A percentile compares a stretch with the other conserved stretches of the same genome.
Conservation (phyloP, 306 rosid species). For the Cucumis cinereus region DNA sequence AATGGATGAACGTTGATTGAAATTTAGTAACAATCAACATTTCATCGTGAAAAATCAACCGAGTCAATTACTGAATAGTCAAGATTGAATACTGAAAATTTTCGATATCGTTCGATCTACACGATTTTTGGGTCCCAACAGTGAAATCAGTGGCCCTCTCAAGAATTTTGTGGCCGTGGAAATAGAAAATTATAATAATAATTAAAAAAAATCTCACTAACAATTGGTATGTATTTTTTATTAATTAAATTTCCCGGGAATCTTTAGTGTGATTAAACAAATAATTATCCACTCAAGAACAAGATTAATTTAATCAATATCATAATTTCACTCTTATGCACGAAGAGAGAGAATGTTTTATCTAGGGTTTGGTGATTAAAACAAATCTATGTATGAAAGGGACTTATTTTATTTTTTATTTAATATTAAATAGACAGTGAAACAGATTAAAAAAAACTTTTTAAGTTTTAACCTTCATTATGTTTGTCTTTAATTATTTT, state of each 20-base stretch:
- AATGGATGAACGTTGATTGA: not conserved
- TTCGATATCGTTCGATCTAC: slow-evolving; percentile 1
- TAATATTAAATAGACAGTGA: no score
- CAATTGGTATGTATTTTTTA: not conserved
- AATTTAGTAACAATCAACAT: not conserved
- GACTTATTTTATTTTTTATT: no score
- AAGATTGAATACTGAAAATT: not conserved
- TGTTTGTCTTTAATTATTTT: no score
- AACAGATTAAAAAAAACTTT: no score
- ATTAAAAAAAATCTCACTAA: not conserved
- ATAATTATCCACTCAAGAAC: not conserved
- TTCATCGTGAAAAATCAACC: not conserved
- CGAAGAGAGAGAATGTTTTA: not conserved
- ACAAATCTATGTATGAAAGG: not conserved
- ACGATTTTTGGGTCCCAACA: not conserved
- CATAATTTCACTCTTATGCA: not conserved
- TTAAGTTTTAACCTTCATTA: no score
- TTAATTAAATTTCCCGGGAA: slow-evolving; percentile 1
- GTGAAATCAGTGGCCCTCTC: not conserved
- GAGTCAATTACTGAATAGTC: not conserved
- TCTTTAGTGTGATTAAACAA: not conserved
- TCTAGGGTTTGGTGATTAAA: not conserved
- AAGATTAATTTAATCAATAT: not conserved
- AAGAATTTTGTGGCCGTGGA: not conserved
- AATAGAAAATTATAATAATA: not conserved